Conservation (phyloP, 2,329 filamentous ascomycete genomes). For the Stachybotrys chartarum region DNA sequence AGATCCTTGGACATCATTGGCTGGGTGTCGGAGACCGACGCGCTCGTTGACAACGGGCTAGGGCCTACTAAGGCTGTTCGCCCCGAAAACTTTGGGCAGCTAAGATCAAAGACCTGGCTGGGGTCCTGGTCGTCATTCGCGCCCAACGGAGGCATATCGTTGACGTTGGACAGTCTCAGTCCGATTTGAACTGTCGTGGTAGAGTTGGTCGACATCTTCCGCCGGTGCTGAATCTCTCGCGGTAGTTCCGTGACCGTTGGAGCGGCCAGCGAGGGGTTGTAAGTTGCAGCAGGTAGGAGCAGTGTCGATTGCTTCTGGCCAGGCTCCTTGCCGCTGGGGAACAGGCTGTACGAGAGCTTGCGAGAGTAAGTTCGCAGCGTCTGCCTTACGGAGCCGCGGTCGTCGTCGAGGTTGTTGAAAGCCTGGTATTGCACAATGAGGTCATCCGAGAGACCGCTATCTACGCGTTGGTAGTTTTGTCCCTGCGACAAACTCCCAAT, state of each 20-base stretch:
- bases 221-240: constrained; percentile 37
- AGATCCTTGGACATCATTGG: background rate
- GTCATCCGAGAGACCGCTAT: background rate
- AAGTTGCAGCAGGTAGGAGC: constrained; percentile 42
- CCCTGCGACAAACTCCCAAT: constrained; percentile 12
- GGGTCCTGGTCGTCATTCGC: constrained; percentile 5
- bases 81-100: constrained; percentile 19
- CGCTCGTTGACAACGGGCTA: background rate
- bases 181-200: constrained; percentile 67
- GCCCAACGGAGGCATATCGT: constrained; percentile 34
- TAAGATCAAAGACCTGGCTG: constrained; percentile 29
- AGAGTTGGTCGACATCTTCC: constrained; percentile 56
- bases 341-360: constrained; percentile 18
- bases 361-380: constrained; percentile 8
- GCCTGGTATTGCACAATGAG: constrained; percentile 1
- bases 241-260: constrained; percentile 26
- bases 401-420: constrained; percentile 11
- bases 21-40: background rate
- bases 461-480: background rate
- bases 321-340: constrained; percentile 16
- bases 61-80: background rate
- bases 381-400: background rate
- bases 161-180: constrained; percentile 55
- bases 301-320: constrained; percentile 11
- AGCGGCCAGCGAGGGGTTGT: constrained; percentile 14